A percentile compares a stretch with the other conserved stretches of the same genome.
phyloP scores from a whole-genome alignment of 2,329 filamentous ascomycete genomes.

The Pezicula radicicola region DNA sequence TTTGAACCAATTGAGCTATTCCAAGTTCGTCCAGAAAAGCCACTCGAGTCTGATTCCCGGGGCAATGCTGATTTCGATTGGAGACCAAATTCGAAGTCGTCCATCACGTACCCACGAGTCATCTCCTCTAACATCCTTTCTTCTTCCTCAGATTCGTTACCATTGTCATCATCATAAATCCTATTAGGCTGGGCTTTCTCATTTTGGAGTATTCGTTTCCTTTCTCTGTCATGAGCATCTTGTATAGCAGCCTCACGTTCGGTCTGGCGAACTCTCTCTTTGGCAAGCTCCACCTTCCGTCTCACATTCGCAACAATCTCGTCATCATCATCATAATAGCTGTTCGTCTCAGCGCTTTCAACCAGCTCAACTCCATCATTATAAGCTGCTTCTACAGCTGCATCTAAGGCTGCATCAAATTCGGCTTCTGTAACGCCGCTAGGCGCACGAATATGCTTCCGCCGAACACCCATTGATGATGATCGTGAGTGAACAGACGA shows the following conservation, averaged over 20 bases:
- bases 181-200: slow-evolving; percentile 20
- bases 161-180: slow-evolving; percentile 61
- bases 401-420: slow-evolving; percentile 91
- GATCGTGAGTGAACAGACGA: slow-evolving; percentile 80
- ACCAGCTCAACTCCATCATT: slow-evolving; percentile 84
- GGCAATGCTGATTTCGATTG: slow-evolving; percentile 66
- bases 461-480: slow-evolving; percentile 64
- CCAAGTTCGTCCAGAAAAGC: slow-evolving; percentile 74
- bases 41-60: slow-evolving; percentile 79
- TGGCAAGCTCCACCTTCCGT: slow-evolving; percentile 70
- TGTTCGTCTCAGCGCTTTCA: slow-evolving; percentile 32
- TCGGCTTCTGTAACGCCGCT: slow-evolving; percentile 81
- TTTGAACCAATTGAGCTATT: slow-evolving; percentile 76
- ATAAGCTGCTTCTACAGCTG: slow-evolving; percentile 93
- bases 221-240: slow-evolving; percentile 57
- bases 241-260: slow-evolving; percentile 66
- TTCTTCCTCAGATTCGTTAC: slow-evolving; percentile 65
- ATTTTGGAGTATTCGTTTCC: slow-evolving; percentile 34
- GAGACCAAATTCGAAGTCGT: slow-evolving; percentile 75
- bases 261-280: slow-evolving; percentile 70
- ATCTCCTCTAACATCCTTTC: slow-evolving; percentile 84
- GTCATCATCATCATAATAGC: slow-evolving; percentile 37
- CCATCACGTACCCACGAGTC: slow-evolving; percentile 76
- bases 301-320: slow-evolving; percentile 52
- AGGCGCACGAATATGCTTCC: slow-evolving; percentile 65